Percentiles rank a stretch among this genome's conserved stretches.
Evolutionary conservation across 2,329 filamentous ascomycete species (phyloP).

Genomic region (Monosporascus sp.): DNA sequence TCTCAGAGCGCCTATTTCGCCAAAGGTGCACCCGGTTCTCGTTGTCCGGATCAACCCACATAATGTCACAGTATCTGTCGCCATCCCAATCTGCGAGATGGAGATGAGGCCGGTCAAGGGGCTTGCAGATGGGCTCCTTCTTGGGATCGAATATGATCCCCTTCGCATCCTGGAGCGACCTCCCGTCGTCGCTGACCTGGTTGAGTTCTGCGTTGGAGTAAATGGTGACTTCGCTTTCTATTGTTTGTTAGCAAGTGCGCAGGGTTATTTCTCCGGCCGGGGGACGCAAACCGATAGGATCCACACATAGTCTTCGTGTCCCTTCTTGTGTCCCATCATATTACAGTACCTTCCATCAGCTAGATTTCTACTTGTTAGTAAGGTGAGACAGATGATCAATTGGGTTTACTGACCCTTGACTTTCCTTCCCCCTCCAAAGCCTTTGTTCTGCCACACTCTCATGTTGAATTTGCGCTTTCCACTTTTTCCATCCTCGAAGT

Average conservation of each 20-base stretch:
- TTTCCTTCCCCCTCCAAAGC: conserved; percentile 13
- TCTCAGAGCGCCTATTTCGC: conserved; percentile 16
- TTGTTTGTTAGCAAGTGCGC: too few relatives aligned
- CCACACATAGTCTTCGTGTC: conserved; percentile 22
- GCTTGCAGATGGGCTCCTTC: too few relatives aligned
- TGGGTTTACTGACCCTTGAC: conserved; percentile 2
- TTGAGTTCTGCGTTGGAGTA: too few relatives aligned
- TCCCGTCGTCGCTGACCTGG: neutral
- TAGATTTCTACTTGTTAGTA: too few relatives aligned
- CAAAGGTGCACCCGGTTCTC: conserved; percentile 19
- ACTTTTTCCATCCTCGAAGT: neutral
- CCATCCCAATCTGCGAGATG: conserved; percentile 33
- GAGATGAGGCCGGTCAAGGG: conserved; percentile 21
- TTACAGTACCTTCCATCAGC: conserved; percentile 27
- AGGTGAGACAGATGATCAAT: too few relatives aligned
- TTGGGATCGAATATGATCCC: conserved; percentile 8
- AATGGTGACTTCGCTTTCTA: too few relatives aligned
- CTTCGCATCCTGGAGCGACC: conserved; percentile 9
- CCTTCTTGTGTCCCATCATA: conserved; percentile 21
- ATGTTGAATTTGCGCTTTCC: conserved; percentile 10
- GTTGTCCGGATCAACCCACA: conserved; percentile 23
- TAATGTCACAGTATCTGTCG: conserved; percentile 31
- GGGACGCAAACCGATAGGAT: too few relatives aligned
- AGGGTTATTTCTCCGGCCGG: too few relatives aligned
- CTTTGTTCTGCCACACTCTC: conserved; percentile 18